Percentiles rank a stretch among this genome's conserved stretches.
These are phyloP conservation scores for Talaromyces marneffei DNA, from an alignment of 2,329 filamentous ascomycete species.

Conservation along the genomic window DNA sequence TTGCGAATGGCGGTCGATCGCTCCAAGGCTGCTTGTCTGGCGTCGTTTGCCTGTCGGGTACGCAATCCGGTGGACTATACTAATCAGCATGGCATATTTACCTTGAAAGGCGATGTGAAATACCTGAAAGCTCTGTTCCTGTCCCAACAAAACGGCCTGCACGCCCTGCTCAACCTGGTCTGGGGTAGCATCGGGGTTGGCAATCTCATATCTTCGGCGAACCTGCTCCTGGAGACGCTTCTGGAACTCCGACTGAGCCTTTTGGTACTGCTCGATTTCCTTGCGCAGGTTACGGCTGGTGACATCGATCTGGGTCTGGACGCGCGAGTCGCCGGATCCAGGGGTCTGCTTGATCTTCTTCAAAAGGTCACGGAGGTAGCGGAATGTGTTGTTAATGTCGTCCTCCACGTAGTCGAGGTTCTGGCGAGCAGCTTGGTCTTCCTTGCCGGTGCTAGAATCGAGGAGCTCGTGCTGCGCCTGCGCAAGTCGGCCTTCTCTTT, in stretches of 20 bases:
- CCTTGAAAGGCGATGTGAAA: constrained; percentile 38
- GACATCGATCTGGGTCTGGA: constrained; percentile 72
- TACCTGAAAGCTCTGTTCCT: constrained; percentile 76
- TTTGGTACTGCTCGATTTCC: constrained; percentile 76
- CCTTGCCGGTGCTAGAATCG: constrained; percentile 65
- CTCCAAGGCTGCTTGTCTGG: constrained; percentile 69
- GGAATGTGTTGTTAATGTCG: constrained; percentile 79
- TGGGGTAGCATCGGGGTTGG: constrained; percentile 72
- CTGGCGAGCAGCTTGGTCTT: constrained; percentile 59
- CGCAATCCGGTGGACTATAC: constrained; percentile 30
- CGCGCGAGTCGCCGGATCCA: constrained; percentile 66
- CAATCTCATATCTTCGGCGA: constrained; percentile 84
- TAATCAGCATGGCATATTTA: neutral
- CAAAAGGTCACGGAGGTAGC: constrained; percentile 70
- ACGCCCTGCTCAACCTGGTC: constrained; percentile 72
- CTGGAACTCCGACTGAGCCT: constrained; percentile 71
- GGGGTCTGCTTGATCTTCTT: constrained; percentile 76
- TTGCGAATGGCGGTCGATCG: constrained; percentile 84
- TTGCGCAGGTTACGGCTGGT: constrained; percentile 73
- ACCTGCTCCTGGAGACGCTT: constrained; percentile 77
- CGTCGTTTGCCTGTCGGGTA: constrained; percentile 73
- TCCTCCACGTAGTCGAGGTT: constrained; percentile 68
- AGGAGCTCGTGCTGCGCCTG: constrained; percentile 68
- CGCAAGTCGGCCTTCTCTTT: constrained; percentile 38
- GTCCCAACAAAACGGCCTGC: constrained; percentile 56